Percentiles rank a stretch among this genome's conserved stretches.
Evolutionary conservation across 2,329 filamentous ascomycete genomes (phyloP).

Genomic region (Trichocomaceae sp.): DNA sequence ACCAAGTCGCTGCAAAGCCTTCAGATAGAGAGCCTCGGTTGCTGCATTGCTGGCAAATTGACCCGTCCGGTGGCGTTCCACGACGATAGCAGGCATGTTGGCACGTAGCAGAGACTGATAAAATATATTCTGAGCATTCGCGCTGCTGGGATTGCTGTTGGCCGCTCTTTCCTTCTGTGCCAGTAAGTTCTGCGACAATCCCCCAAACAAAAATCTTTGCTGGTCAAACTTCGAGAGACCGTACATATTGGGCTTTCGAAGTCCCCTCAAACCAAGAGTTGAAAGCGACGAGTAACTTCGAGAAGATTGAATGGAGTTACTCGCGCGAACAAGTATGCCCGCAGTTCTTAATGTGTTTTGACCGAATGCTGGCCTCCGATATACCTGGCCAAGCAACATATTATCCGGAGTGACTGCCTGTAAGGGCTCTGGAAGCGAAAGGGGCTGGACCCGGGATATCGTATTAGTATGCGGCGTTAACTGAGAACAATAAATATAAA

Average conservation of each 20-base stretch:
- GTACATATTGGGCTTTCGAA: conserved; percentile 18
- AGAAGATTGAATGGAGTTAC: conserved; percentile 15
- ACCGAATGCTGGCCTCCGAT: conserved; percentile 13
- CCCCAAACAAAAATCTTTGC: conserved; percentile 35
- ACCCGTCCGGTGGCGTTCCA: conserved; percentile 82
- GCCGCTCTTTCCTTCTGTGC: conserved; percentile 84
- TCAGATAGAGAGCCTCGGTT: conserved; percentile 71
- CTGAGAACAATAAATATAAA: background rate
- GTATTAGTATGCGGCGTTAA: background rate
- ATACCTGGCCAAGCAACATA: conserved; percentile 18
- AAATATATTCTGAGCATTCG: conserved; percentile 84
- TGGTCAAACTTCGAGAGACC: conserved; percentile 28
- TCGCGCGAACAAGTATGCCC: conserved; percentile 17
- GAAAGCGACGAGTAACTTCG: conserved; percentile 32
- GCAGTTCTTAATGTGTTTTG: conserved; percentile 12
- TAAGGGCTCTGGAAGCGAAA: conserved; percentile 24
- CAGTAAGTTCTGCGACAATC: conserved; percentile 53
- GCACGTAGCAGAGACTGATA: conserved; percentile 86
- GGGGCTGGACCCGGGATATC: conserved; percentile 13
- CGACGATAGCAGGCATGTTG: conserved; percentile 86
- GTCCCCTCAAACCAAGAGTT: conserved; percentile 21
- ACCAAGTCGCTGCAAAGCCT: conserved; percentile 61
- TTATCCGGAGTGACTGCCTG: conserved; percentile 21
- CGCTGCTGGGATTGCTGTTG: conserved; percentile 83
- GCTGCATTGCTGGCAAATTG: conserved; percentile 73